phyloP scores from a whole-genome alignment of 257 asterid genomes.

The Nicotiana benthamiana region DNA sequence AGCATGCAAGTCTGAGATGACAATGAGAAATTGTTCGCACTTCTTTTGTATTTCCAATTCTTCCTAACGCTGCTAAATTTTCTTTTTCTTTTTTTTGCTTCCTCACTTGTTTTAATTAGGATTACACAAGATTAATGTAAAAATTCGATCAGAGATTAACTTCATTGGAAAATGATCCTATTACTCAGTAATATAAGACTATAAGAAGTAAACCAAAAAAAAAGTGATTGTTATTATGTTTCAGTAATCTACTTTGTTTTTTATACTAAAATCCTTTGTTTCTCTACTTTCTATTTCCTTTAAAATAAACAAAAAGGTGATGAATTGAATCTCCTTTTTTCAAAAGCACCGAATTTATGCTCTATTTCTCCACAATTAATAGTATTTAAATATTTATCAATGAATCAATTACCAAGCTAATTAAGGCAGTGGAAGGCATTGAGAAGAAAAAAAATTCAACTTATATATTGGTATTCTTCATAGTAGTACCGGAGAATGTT shows the following conservation, averaged over 20 bases:
- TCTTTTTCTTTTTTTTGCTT: background rate
- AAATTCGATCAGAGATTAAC: background rate
- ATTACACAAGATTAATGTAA: background rate
- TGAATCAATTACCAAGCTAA: too few species aligned
- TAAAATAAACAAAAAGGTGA: background rate
- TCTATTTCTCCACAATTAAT: background rate
- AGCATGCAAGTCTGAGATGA: constrained; percentile 6
- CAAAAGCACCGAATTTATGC: background rate
- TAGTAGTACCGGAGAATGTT: background rate
- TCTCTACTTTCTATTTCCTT: background rate
- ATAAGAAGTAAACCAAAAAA: background rate
- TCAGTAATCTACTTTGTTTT: background rate
- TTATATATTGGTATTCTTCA: too few species aligned
- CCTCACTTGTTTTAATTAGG: too few species aligned
- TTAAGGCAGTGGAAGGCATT: too few species aligned
- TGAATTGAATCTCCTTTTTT: background rate
- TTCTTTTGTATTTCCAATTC: background rate
- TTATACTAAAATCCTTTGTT: background rate
- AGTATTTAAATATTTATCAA: too few species aligned
- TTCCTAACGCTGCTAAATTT: background rate
- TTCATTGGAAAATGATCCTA: background rate
- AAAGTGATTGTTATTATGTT: background rate
- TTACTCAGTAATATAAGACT: background rate
- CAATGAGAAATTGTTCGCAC: background rate
- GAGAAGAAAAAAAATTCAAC: too few species aligned